Percentiles rank a stretch among this genome's conserved stretches.
Conservation (phyloP, 2,329 filamentous ascomycete genomes). For the Neopestalotiopsis clavispora region DNA sequence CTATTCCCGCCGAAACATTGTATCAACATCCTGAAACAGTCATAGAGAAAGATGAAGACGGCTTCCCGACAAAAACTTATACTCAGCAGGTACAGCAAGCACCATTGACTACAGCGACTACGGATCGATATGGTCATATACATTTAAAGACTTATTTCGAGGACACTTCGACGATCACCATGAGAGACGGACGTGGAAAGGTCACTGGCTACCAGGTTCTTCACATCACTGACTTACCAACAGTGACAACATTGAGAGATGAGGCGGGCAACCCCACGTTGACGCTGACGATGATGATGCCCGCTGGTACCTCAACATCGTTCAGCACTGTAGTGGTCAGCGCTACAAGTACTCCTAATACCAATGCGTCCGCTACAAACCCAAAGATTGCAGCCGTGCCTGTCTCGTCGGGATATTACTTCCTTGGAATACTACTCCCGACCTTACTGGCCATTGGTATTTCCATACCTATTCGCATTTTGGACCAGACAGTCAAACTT, state of each 20-base stretch:
- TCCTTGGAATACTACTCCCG: conserved; percentile 42
- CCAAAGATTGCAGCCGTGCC: neutral
- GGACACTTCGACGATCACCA: neutral
- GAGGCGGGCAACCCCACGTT: neutral
- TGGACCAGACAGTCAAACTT: conserved; percentile 41
- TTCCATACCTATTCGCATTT: conserved; percentile 41
- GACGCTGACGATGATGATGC: conserved; percentile 9
- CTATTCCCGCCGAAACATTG: no score
- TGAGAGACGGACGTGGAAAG: neutral
- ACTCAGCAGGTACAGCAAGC: no score
- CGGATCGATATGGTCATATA: no score
- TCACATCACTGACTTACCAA: conserved; percentile 9
- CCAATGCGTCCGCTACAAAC: conserved; percentile 7
- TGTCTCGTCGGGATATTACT: conserved; percentile 38
- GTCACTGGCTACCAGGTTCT: neutral
- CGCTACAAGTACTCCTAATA: neutral
- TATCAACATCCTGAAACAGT: neutral
- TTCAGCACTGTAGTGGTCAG: conserved; percentile 5
- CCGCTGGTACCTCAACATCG: conserved; percentile 8
- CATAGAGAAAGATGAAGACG: no score
- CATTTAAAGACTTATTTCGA: conserved; percentile 8
- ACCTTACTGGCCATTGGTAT: conserved; percentile 39
- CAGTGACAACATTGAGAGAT: neutral
- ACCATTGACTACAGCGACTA: no score
- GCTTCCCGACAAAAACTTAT: no score